A percentile compares a stretch with the other conserved stretches of the same genome.
Conservation (phyloP, 331 rosid genomes). For the Cucumis variabilis region DNA sequence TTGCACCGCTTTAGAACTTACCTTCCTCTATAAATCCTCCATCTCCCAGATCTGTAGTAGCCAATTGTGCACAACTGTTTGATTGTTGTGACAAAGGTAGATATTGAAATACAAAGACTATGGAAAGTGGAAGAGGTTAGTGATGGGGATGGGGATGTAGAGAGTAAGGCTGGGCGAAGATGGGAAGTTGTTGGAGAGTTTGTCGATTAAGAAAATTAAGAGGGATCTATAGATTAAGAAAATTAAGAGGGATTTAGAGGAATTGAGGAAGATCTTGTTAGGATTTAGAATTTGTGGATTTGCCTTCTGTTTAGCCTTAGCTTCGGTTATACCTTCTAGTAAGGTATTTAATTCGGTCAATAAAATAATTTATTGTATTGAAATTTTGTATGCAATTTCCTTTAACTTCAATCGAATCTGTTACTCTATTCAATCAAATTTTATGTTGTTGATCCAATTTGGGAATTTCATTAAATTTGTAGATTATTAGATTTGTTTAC, state of each 20-base stretch:
- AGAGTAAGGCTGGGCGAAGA: constrained; percentile 31
- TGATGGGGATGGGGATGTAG: background rate
- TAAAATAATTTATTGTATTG: background rate
- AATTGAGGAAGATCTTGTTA: constrained; percentile 47
- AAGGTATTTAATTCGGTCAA: constrained; percentile 54
- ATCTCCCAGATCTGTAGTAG: constrained; percentile 45
- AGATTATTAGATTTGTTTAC: constrained; percentile 77
- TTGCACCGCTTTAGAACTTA: constrained; percentile 33
- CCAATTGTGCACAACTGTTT: constrained; percentile 53
- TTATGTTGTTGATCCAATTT: background rate
- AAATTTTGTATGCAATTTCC: background rate
- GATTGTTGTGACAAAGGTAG: constrained; percentile 54
- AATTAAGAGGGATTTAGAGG: too few species aligned
- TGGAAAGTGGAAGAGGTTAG: constrained; percentile 43
- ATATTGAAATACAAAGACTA: constrained; percentile 53
- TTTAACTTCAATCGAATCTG: background rate
- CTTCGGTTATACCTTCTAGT: too few species aligned
- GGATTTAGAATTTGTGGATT: constrained; percentile 59
- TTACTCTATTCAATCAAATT: too few species aligned
- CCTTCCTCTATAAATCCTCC: constrained; percentile 14
- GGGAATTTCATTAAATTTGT: constrained; percentile 41
- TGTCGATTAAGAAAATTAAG: constrained; percentile 42
- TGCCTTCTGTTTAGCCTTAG: constrained; percentile 59
- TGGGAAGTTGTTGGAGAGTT: constrained; percentile 55
- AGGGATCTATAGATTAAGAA: too few species aligned